Base-by-base conservation (phyloP, 139 green algal genomes). In the Gonium pectorale region DNA sequence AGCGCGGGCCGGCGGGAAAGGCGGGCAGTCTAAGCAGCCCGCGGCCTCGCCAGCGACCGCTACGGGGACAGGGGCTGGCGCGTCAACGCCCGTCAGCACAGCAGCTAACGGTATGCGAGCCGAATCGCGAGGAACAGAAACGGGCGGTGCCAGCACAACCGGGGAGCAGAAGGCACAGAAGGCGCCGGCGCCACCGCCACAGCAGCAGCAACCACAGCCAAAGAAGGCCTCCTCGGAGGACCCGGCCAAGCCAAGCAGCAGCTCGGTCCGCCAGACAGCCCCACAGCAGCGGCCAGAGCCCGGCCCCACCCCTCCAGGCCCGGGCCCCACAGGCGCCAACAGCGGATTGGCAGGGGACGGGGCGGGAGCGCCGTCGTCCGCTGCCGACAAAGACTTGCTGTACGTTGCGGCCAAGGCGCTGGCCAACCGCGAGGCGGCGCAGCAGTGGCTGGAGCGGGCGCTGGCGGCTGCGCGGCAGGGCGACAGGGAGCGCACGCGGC, bases 381-480 rank as follows among this genome's bases (percentile, higher is more conserved):
- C 13, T 38, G 41, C 37, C n/a, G 52, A 9, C 44, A 31, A 13
- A 1, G 59, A 82, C 0, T 21, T 38, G 22, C 44, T 74, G 29
- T 82, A 82, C 38, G 60, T 31, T 3, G n/a, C 44, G 7, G 62
- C 77, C 43, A 83, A 83, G 59, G 31, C 37, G 21, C 43, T 31
- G 62, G 77, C 62, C 4, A 83, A 83, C n/a, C 43, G 60, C 29
- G 77, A 83, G 77, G 77, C 77, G 60, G 60, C 77, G 17, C 17
- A 22, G 33, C 77, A 83, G 41, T 83, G 77, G 77, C 62, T 83
- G 43, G 77, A 83, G 62, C n/a, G 62, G 31, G 77, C 77, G 44
- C 41, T 73, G 59, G n/a, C 60, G 21, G 77, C 77, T 4, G 60
- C 60, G 5, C 62, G 77, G 22, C 9, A 56, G 31, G 62, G 77